Base-by-base conservation (phyloP, 2,329 filamentous ascomycete genomes). In the Elsinoe necatrix region DNA sequence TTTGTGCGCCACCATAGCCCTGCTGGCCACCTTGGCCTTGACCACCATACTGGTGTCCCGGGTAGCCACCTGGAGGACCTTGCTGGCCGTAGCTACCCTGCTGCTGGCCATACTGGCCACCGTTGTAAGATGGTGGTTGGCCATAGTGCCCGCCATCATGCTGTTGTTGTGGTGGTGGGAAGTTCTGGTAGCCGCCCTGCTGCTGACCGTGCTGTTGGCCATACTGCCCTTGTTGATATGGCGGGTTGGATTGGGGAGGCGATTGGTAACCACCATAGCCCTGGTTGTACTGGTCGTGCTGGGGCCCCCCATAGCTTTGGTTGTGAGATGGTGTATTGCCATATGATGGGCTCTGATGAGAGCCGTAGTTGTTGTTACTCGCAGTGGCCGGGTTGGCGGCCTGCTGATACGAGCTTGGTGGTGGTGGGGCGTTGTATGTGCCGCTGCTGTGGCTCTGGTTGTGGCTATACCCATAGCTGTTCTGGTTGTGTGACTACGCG, bases 151-250 rank as follows among this genome's bases (percentile, higher is more conserved):
- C 42, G 20, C 41, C 54, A 11, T 47, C 16, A 18, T 48, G 41
- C 25, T 56, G 54, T 21, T 55, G 52, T n/a, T 34, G 54, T 35
- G 25, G 42, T 31, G 54, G 54, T 9, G 39, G 54, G n/a, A 18
- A 43, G 21, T 29, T 27, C 7, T 55, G 37, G 21, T 56, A 34
- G 39, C 54, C 42, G 11, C 42, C 54, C 97, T 98, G 78, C 92
- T 95, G 83, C 97, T 97, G 79, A 91, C 91, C 64, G 88, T 86
- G 62, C 92, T 93, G 66, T 89, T 95, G 68, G 93, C 93, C 92
- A 98, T 98, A 70, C 93, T 87, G 80, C 97, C 92, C 83, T 98
- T 98, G 79, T 98, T 98, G 77, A 16, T 57, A 51, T 16, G 52
- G 23, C 42, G 41, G 41, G 31, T 47, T 50, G 9, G 42, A 39